Evolutionary conservation across 1,139 yeast genomes (phyloP).

Genomic region (Scheffersomyces stambukii): DNA sequence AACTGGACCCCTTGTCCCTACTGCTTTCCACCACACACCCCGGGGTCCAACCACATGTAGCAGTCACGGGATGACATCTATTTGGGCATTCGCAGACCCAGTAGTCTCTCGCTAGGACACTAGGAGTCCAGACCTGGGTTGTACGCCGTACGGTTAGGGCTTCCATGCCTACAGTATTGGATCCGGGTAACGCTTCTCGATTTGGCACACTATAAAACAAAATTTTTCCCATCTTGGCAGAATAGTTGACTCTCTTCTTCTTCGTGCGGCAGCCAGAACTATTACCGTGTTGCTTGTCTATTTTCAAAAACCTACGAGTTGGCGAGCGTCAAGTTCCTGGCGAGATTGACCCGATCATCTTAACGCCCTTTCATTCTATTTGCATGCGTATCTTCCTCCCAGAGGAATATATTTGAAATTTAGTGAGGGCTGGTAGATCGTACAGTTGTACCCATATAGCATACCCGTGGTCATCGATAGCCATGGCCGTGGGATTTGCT

Average conservation of each 20-base stretch:
- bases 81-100: too few relatives aligned
- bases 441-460: slow-evolving; percentile 21
- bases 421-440: slow-evolving; percentile 53
- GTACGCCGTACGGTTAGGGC: too few relatives aligned
- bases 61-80: too few relatives aligned
- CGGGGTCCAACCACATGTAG: too few relatives aligned
- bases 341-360: slow-evolving; percentile 47
- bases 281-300: slow-evolving; percentile 56
- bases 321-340: slow-evolving; percentile 57
- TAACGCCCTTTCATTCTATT: slow-evolving; percentile 43
- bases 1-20: too few relatives aligned
- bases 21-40: too few relatives aligned
- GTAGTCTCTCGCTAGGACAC: too few relatives aligned
- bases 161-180: too few relatives aligned
- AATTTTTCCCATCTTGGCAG: slow-evolving; percentile 3
- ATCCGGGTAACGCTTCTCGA: slow-evolving; percentile 4
- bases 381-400: slow-evolving; percentile 13
- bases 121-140: too few relatives aligned
- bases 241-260: slow-evolving; percentile 20
- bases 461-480: too few relatives aligned
- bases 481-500: slow-evolving; percentile 1
- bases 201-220: slow-evolving; percentile 7
- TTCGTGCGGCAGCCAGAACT: slow-evolving; percentile 57
- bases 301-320: slow-evolving; percentile 46
- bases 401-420: slow-evolving; percentile 14